Evolutionary conservation across 1,284 basidiomycete genomes (phyloP).

Genomic region (Gomphus sp.): DNA sequence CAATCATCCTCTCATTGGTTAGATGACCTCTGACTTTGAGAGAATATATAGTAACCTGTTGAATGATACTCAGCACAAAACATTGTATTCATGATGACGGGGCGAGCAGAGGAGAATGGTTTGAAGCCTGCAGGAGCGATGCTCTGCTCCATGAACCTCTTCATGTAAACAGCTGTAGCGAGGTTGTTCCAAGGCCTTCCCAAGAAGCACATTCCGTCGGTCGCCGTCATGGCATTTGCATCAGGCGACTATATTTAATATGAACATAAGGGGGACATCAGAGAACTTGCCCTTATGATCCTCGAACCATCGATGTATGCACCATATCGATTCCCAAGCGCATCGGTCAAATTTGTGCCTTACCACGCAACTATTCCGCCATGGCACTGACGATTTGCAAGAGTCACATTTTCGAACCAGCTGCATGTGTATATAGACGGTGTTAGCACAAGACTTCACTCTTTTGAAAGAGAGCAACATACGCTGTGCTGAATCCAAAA

Average conservation of each 20-base stretch:
- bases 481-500: constrained; percentile 52
- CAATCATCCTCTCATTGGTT: background rate
- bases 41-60: constrained; percentile 29
- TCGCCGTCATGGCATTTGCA: constrained; percentile 40
- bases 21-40: too few relatives aligned
- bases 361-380: constrained; percentile 57
- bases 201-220: constrained; percentile 39
- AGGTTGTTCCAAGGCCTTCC: constrained; percentile 58
- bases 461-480: too few relatives aligned
- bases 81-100: constrained; percentile 41
- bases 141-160: constrained; percentile 51
- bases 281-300: constrained; percentile 43
- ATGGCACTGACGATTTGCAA: constrained; percentile 54
- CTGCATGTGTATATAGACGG: constrained; percentile 21
- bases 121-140: constrained; percentile 43
- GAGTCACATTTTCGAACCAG: constrained; percentile 50
- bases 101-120: constrained; percentile 36
- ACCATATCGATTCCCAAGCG: constrained; percentile 46
- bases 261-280: background rate
- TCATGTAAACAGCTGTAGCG: constrained; percentile 43
- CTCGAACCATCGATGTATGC: constrained; percentile 50
- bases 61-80: constrained; percentile 55
- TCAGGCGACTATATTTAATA: constrained; percentile 41
- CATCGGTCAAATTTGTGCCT: constrained; percentile 44
- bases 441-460: background rate